phyloP scores from a whole-genome alignment of 2,329 filamentous ascomycete genomes.

The Xylaria hypoxylon region DNA sequence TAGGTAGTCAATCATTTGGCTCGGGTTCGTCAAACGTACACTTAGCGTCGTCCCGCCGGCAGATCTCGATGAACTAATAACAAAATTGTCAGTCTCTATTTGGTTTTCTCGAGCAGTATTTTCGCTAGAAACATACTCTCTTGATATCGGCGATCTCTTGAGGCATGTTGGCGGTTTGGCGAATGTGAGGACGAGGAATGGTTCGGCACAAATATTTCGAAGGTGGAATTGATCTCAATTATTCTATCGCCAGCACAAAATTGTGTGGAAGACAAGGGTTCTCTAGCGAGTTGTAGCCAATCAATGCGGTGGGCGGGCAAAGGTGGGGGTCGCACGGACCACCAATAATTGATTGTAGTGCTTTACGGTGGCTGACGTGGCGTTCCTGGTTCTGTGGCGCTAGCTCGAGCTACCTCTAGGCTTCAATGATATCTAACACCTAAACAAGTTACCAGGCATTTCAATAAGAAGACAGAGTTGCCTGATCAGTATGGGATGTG shows the following conservation, averaged over 20 bases:
- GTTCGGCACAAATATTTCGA: conserved; percentile 36
- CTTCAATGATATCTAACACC: not conserved
- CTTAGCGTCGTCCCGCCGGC: conserved; percentile 98
- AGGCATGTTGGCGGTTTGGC: conserved; percentile 85
- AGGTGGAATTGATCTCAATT: conserved; percentile 35
- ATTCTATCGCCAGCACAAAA: conserved; percentile 46
- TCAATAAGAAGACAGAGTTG: conserved; percentile 43
- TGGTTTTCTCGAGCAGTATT: conserved; percentile 1
- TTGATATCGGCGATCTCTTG: conserved; percentile 99
- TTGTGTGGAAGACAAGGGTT: conserved; percentile 48
- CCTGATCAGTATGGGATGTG: conserved; percentile 27
- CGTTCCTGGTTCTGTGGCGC: conserved; percentile 41
- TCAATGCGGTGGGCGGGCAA: conserved; percentile 26
- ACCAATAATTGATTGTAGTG: conserved; percentile 1
- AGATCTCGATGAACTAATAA: conserved; percentile 98
- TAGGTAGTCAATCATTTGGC: conserved; percentile 18
- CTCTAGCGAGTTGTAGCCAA: conserved; percentile 38
- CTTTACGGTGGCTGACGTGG: conserved; percentile 39
- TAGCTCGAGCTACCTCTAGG: conserved; percentile 9
- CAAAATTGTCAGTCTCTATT: conserved; percentile 48
- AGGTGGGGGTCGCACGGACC: conserved; percentile 32
- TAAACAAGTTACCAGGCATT: conserved; percentile 10
- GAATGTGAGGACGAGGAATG: conserved; percentile 45
- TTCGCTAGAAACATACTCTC: conserved; percentile 62
- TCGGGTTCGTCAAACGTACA: conserved; percentile 73